phyloP scores from a whole-genome alignment of 2,329 filamentous ascomycete genomes.

The Rhynchosporium secalis region DNA sequence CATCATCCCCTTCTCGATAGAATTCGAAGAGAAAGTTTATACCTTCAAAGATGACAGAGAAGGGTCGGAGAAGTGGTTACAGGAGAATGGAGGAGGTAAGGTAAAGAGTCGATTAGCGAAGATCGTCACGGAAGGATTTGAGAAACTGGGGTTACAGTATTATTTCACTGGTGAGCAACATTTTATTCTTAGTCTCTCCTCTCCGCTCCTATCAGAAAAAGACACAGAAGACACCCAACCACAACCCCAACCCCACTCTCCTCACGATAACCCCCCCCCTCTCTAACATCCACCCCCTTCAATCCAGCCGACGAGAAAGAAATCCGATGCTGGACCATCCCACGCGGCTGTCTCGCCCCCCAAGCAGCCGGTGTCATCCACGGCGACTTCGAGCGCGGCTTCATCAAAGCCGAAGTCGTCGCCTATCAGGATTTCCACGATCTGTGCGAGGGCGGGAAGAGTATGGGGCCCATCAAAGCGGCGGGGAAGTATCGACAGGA shows the following conservation, averaged over 20 bases:
- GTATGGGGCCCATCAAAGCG: slow-evolving; percentile 48
- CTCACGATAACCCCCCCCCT: too few species aligned
- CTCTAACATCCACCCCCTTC: too few species aligned
- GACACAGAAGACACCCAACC: too few species aligned
- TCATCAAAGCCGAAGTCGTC: slow-evolving; percentile 50
- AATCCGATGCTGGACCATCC: slow-evolving; percentile 48
- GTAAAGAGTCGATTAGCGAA: slow-evolving; percentile 46
- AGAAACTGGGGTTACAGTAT: slow-evolving; percentile 47
- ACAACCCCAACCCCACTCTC: too few species aligned
- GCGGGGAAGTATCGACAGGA: slow-evolving; percentile 49
- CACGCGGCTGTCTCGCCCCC: slow-evolving; percentile 42
- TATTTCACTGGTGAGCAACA: slow-evolving; percentile 42
- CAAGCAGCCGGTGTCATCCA: slow-evolving; percentile 44
- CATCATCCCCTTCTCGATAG: slow-evolving; percentile 48
- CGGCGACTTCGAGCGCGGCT: slow-evolving; percentile 47
- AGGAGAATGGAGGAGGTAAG: slow-evolving; percentile 40
- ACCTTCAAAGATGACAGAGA: slow-evolving; percentile 43
- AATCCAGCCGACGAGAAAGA: slow-evolving; percentile 46
- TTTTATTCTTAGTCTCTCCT: neutral
- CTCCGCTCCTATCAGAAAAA: too few species aligned
- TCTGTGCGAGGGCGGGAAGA: slow-evolving; percentile 46
- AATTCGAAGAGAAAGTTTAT: slow-evolving; percentile 48
- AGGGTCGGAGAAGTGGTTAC: slow-evolving; percentile 42
- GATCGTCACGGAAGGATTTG: slow-evolving; percentile 48
- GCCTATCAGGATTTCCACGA: slow-evolving; percentile 48